A percentile compares a stretch with the other conserved stretches of the same genome.
Conservation (phyloP, 1,284 basidiomycete genomes). For the Cutaneotrichosporon dermatis region DNA sequence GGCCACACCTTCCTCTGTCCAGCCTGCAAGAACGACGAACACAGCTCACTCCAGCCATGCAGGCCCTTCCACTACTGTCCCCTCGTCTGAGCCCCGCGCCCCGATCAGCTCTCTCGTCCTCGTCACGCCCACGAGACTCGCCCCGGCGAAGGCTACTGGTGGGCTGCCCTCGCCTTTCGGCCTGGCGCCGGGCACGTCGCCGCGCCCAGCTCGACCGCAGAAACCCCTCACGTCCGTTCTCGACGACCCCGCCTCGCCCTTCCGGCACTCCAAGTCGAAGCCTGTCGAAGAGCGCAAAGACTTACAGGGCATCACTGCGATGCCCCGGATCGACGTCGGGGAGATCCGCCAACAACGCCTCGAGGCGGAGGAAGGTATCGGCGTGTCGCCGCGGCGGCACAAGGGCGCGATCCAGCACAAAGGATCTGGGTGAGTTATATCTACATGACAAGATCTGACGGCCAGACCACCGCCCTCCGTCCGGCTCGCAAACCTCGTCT, state of each 20-base stretch:
- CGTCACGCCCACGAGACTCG: background rate
- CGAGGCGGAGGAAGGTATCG: conserved; percentile 32
- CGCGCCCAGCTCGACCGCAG: background rate
- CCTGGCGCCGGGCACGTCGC: background rate
- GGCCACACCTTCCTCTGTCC: too few relatives aligned
- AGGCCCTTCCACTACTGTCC: too few relatives aligned
- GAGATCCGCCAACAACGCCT: background rate
- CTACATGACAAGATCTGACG: background rate
- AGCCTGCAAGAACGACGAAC: too few relatives aligned
- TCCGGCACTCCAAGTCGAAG: background rate
- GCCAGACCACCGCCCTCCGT: conserved; percentile 18
- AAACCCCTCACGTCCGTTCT: conserved; percentile 1
- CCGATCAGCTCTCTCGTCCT: background rate
- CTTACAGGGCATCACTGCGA: background rate
- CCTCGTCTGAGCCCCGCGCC: too few relatives aligned
- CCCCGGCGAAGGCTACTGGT: background rate
- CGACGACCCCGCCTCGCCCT: conserved; percentile 7
- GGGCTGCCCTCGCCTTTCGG: background rate
- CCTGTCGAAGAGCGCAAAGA: background rate
- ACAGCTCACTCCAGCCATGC: too few relatives aligned
- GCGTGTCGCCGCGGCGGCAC: conserved; percentile 36
- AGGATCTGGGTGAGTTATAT: conserved; percentile 26
- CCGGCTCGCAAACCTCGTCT: conserved; percentile 18
- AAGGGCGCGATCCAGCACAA: conserved; percentile 29
- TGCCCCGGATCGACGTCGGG: conserved; percentile 5